Base-by-base conservation (phyloP, 108 stramenopile genomes). In the Mayamaea pseudoterrestris region DNA sequence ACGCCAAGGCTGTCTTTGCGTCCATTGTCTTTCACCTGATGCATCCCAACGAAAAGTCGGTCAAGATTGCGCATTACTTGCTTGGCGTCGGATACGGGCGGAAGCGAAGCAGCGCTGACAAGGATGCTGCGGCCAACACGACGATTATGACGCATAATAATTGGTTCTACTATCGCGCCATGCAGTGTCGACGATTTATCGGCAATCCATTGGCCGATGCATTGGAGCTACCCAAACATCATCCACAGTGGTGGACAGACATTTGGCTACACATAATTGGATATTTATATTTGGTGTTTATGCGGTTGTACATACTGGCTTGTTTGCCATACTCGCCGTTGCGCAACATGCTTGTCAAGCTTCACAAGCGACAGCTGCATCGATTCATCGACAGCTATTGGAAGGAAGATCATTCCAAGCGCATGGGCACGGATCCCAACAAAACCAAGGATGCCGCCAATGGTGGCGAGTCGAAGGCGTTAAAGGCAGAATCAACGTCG, bases 201-300 rank as follows among this genome's bases (percentile, higher is more conserved):
- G 82, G 87, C 3, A 61, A 83, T 46, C 55, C 74, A 13, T 41
- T 89, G 12, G 76, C 83, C 12, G 76, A 85, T 50, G 71, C 68
- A 6, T 54, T 85, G 22, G 37, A 60, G 39, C 39, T 85, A n/a
- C 78, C 83, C 2, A 42, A 44, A 35, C 37, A 47, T 27, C 44
- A 47, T 22, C 60, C 60, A 3, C 58, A 31, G 32, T 62, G 44
- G 43, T 47, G 49, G 43, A 55, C 30, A 27, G 47, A 59, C 21
- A 37, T 47, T 17, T 22, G 11, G 18, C 17, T 16, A 18, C 18
- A 41, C 25, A 27, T 41, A 2, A 42, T 54, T 27, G 18, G 6
- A 5, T 34, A 4, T 20, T 17, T 27, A 16, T 26, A 41, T 14
- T 17, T 40, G 16, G 16, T 20, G 2, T 13, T 39, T 5, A 16